Conservation (phyloP, 108 stramenopile genomes). For the Schizochytrium sp. region DNA sequence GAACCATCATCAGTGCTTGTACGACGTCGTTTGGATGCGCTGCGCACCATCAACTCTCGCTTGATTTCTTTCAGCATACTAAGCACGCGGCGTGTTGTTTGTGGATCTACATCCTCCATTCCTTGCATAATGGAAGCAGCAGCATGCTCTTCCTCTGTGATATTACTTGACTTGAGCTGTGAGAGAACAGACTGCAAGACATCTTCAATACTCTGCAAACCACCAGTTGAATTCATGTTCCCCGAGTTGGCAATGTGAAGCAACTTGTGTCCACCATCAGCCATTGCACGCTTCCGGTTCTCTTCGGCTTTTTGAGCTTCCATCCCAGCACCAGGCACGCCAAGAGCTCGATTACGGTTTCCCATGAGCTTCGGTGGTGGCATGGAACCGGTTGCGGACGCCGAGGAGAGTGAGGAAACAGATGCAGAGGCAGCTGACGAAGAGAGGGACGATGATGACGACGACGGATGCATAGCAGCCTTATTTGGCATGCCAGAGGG, state of each 20-base stretch:
- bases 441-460: background rate
- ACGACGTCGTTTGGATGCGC: background rate
- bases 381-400: background rate
- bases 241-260: constrained; percentile 21
- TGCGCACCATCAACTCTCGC: constrained; percentile 5
- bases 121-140: background rate
- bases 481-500: no score
- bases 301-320: background rate
- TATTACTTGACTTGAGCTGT: constrained; percentile 4
- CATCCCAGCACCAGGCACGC: background rate
- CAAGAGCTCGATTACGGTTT: constrained; percentile 1
- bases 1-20: constrained; percentile 16
- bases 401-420: background rate
- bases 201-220: constrained; percentile 44
- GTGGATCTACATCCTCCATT: background rate
- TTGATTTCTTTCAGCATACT: constrained; percentile 38
- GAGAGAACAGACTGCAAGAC: background rate
- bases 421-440: background rate
- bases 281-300: constrained; percentile 11
- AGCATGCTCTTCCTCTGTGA: background rate
- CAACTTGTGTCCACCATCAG: constrained; percentile 27
- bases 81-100: background rate
- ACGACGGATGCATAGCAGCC: background rate
- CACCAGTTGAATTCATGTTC: background rate
- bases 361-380: constrained; percentile 20